Evolutionary conservation across 2,329 filamentous ascomycete species (phyloP).

Genomic region (Diplocarpon rosae): DNA sequence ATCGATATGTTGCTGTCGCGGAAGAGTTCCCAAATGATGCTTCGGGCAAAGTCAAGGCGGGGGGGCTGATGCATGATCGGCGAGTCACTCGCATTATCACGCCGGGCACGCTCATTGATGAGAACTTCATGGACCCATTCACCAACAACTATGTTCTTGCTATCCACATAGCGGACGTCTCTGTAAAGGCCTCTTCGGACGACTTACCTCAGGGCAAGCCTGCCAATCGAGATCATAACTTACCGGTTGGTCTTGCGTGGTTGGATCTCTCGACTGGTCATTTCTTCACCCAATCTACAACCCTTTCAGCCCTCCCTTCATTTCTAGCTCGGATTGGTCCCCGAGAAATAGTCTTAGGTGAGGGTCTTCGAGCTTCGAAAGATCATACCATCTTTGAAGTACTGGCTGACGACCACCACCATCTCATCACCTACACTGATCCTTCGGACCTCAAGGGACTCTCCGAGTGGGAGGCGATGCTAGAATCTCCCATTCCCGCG

Average conservation of each 20-base stretch:
- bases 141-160: conserved; percentile 88
- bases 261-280: conserved; percentile 89
- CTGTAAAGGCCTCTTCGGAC: conserved; percentile 20
- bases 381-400: conserved; percentile 53
- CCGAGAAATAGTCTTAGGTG: conserved; percentile 71
- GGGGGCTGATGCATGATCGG: conserved; percentile 74
- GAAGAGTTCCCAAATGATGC: conserved; percentile 78
- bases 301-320: conserved; percentile 62
- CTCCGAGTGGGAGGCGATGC: conserved; percentile 58
- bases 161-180: conserved; percentile 46
- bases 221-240: conserved; percentile 8
- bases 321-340: conserved; percentile 74
- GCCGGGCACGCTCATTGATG: conserved; percentile 90
- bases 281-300: conserved; percentile 75
- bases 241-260: conserved; percentile 73
- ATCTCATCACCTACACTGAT: conserved; percentile 63
- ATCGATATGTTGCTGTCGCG: conserved; percentile 83
- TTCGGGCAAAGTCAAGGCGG: conserved; percentile 58
- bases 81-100: conserved; percentile 81
- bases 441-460: conserved; percentile 29
- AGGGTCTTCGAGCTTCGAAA: conserved; percentile 44
- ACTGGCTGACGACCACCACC: conserved; percentile 64
- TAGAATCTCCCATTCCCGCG: conserved; percentile 59
- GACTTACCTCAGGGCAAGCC: neutral
- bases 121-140: conserved; percentile 92